Evolutionary conservation across 768 basidiomycete genomes (phyloP).

Genomic region (Mycena belliarum): DNA sequence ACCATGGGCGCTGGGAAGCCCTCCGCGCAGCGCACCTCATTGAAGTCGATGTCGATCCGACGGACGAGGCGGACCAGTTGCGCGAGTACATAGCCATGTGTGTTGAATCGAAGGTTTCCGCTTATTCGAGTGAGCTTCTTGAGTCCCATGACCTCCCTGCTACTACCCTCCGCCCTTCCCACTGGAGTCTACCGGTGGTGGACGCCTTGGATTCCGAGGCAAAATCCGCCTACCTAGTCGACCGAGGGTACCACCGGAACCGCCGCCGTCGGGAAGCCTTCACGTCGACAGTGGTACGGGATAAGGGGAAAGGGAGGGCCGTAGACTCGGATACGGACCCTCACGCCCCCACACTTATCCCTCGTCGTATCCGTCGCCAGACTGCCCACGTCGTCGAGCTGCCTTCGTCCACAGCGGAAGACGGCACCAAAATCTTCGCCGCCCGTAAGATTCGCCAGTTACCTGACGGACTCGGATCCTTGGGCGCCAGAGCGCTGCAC

Average conservation of each 20-base stretch:
- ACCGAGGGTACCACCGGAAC: background rate
- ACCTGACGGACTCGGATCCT: background rate
- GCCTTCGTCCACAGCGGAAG: too few species aligned
- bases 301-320: too few species aligned
- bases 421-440: too few species aligned
- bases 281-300: background rate
- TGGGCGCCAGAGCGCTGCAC: conserved; percentile 1
- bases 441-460: background rate
- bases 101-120: conserved; percentile 13
- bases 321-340: too few species aligned
- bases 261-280: background rate
- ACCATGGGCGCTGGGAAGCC: conserved; percentile 11
- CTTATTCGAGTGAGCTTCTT: conserved; percentile 1
- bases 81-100: conserved; percentile 21
- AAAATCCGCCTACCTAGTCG: background rate
- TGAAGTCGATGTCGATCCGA: conserved; percentile 1
- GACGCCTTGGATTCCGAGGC: background rate
- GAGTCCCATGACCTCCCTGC: too few species aligned
- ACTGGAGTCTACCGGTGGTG: background rate
- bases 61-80: background rate
- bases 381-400: too few species aligned
- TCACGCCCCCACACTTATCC: too few species aligned
- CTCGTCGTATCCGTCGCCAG: too few species aligned
- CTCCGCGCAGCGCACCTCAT: conserved; percentile 13
- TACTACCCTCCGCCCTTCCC: too few species aligned